Percentiles rank a stretch among this genome's conserved stretches.
Evolutionary conservation across 345 rosid species (phyloP).

Genomic region (Rhodomyrtus tomentosa): DNA sequence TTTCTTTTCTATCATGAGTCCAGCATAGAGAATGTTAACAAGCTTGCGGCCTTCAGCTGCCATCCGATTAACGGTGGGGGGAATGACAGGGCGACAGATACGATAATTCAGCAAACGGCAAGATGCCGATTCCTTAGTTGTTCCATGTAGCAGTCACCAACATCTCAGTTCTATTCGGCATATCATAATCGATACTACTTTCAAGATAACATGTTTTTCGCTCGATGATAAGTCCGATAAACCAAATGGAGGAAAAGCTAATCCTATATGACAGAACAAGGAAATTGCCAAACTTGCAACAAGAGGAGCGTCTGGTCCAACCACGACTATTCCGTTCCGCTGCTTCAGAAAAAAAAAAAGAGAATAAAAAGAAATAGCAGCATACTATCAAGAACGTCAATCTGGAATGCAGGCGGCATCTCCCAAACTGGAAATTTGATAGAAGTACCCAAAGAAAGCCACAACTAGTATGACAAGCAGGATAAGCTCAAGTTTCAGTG

Average conservation of each 20-base stretch:
- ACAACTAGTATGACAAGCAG: neutral
- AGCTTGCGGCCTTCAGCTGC: conserved; percentile 84
- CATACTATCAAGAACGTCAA: conserved; percentile 43
- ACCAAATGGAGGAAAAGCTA: neutral
- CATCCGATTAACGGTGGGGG: conserved; percentile 83
- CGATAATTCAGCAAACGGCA: neutral
- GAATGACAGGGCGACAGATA: conserved; percentile 24
- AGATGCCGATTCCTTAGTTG: neutral
- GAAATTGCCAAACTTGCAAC: conserved; percentile 62
- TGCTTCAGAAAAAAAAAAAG: conserved; percentile 36
- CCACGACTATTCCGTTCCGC: conserved; percentile 61
- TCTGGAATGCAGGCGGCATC: conserved; percentile 69
- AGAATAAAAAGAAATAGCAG: conserved; percentile 53
- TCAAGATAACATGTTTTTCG: neutral
- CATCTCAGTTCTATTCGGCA: neutral
- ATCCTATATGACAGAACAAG: neutral
- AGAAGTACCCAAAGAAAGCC: neutral
- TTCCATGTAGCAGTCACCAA: neutral
- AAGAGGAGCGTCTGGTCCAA: conserved; percentile 88
- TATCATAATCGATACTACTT: neutral
- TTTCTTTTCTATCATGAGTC: conserved; percentile 84
- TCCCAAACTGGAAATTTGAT: conserved; percentile 31
- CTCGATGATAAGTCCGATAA: neutral
- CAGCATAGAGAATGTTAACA: conserved; percentile 78
- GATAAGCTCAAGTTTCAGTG: neutral